Evolutionary conservation across 768 basidiomycete species (phyloP).

Genomic region (Termitomyces eurrhizus): DNA sequence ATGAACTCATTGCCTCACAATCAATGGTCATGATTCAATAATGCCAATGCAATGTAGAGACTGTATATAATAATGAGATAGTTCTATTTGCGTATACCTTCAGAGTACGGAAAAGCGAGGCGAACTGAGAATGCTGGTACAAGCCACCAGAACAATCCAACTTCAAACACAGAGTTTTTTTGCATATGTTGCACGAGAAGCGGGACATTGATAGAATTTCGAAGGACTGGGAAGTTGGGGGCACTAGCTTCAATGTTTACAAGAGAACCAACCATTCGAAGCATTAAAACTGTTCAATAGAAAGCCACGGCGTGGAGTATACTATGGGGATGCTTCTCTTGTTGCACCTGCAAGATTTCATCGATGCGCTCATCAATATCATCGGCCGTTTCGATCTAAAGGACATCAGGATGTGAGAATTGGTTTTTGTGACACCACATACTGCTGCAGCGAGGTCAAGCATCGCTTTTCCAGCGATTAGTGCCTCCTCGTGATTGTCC

Average conservation of each 20-base stretch:
- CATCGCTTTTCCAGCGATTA: conserved; percentile 94
- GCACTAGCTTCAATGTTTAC: neutral
- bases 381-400: conserved; percentile 76
- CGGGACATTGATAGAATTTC: neutral
- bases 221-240: neutral
- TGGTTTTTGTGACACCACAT: conserved; percentile 28
- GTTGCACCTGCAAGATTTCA: conserved; percentile 76
- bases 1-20: too few species aligned
- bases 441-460: conserved; percentile 88
- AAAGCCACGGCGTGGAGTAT: conserved; percentile 89
- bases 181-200: neutral
- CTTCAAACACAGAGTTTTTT: too few species aligned
- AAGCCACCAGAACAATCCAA: too few species aligned
- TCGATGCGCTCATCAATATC: conserved; percentile 94
- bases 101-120: too few species aligned
- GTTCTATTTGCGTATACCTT: too few species aligned
- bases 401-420: conserved; percentile 12
- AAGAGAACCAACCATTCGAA: neutral
- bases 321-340: conserved; percentile 89
- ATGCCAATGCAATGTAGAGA: too few species aligned
- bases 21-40: too few species aligned
- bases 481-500: conserved; percentile 98
- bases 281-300: conserved; percentile 48
- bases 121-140: too few species aligned
- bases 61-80: too few species aligned